phyloP scores from a whole-genome alignment of 208 protist species.

The Wallacemonas sp. region DNA sequence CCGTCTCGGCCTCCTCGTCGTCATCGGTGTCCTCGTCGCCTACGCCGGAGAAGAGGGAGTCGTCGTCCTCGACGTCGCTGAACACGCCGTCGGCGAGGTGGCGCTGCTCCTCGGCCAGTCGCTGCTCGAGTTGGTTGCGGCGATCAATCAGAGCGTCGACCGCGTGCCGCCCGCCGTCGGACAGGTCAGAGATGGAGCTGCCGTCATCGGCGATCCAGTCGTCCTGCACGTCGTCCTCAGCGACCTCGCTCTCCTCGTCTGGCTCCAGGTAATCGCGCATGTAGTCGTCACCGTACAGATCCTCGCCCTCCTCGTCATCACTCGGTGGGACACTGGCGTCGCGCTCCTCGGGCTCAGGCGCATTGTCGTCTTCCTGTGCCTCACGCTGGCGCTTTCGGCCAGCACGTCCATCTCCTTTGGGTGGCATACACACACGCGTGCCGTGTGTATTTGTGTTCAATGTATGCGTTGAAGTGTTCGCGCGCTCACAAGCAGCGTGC shows the following conservation, averaged over 20 bases:
- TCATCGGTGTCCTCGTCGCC: conserved; percentile 30
- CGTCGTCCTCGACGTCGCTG: conserved; percentile 73
- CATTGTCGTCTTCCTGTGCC: background rate
- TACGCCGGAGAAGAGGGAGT: conserved; percentile 42
- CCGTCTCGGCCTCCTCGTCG: conserved; percentile 13
- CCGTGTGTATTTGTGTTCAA: background rate
- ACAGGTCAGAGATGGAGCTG: conserved; percentile 79
- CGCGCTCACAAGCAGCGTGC: too few species aligned
- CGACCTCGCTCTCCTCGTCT: conserved; percentile 78
- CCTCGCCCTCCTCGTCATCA: conserved; percentile 78
- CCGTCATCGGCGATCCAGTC: conserved; percentile 80
- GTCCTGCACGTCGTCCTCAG: conserved; percentile 71
- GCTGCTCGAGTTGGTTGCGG: conserved; percentile 58
- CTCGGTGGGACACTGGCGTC: conserved; percentile 28
- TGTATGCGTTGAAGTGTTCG: too few species aligned
- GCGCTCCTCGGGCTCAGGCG: conserved; percentile 21
- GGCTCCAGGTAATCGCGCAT: conserved; percentile 86
- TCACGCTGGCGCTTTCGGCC: conserved; percentile 12
- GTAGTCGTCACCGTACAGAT: conserved; percentile 90
- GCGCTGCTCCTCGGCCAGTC: conserved; percentile 60
- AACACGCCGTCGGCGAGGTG: conserved; percentile 84
- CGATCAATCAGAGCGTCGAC: conserved; percentile 82
- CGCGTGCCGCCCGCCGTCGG: conserved; percentile 62
- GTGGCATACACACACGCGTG: conserved; percentile 6
- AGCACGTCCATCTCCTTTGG: conserved; percentile 20